phyloP scores from a whole-genome alignment of 2,329 filamentous ascomycete species.

The Epichloe elymi region DNA sequence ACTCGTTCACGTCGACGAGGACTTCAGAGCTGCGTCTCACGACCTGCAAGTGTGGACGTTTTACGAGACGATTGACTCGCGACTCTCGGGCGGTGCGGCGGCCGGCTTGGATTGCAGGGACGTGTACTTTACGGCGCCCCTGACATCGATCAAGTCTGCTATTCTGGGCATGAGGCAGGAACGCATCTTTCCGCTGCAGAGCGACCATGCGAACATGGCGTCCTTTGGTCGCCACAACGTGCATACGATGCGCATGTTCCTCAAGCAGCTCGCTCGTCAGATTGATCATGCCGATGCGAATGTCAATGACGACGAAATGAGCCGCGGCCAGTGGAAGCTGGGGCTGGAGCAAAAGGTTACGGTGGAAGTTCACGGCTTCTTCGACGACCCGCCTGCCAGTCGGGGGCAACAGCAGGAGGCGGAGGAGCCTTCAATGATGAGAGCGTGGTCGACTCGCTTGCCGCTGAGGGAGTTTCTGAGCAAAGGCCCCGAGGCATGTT shows the following conservation, averaged over 20 bases:
- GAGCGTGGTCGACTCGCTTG: constrained; percentile 38
- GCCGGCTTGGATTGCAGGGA: constrained; percentile 17
- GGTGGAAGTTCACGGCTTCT: constrained; percentile 45
- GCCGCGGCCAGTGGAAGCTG: constrained; percentile 28
- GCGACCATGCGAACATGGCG: constrained; percentile 40
- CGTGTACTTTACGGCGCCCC: constrained; percentile 44
- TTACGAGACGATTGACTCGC: constrained; percentile 49
- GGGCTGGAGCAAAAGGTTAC: constrained; percentile 39
- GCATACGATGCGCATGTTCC: constrained; percentile 30
- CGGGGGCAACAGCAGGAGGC: not conserved
- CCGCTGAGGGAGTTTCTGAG: constrained; percentile 40
- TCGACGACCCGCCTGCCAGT: constrained; percentile 30
- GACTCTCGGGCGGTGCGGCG: constrained; percentile 26
- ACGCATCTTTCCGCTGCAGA: constrained; percentile 38
- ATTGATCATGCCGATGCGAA: constrained; percentile 22
- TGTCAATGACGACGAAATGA: constrained; percentile 10
- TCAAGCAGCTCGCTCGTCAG: constrained; percentile 20
- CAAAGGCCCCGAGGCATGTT: constrained; percentile 41
- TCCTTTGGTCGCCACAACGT: constrained; percentile 38
- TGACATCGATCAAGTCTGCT: constrained; percentile 44
- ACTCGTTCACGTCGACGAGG: constrained; percentile 36
- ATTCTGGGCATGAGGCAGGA: constrained; percentile 38
- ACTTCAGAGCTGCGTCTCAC: constrained; percentile 41
- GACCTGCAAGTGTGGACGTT: constrained; percentile 50
- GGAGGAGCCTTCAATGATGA: constrained; percentile 18